Percentiles rank a stretch among this genome's conserved stretches.
Conservation (phyloP, 2,329 filamentous ascomycete genomes). For the Venturiaceae sp. region DNA sequence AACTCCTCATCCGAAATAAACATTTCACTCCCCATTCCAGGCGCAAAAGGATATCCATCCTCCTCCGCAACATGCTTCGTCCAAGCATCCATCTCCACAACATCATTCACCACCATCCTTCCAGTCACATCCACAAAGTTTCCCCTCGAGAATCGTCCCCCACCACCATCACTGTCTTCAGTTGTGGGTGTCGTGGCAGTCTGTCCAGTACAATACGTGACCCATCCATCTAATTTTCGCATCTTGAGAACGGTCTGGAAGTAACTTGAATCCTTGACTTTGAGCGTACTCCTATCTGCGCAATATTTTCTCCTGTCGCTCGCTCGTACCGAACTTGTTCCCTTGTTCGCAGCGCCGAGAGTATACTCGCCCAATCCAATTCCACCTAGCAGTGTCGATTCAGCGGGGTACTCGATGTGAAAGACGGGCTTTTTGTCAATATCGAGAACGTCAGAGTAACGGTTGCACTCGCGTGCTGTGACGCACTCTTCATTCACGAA, state of each 20-base stretch:
- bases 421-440: conserved; percentile 7
- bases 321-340: not conserved
- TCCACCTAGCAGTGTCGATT: too few species aligned
- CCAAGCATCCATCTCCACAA: not conserved
- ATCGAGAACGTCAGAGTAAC: conserved; percentile 25
- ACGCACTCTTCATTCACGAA: conserved; percentile 7
- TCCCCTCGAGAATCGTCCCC: not conserved
- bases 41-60: not conserved
- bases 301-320: not conserved
- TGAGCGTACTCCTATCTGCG: not conserved
- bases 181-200: not conserved
- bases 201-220: conserved; percentile 4
- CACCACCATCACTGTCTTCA: too few species aligned
- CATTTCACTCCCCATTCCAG: too few species aligned
- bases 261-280: conserved; percentile 24
- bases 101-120: not conserved
- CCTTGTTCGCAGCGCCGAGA: too few species aligned
- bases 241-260: conserved; percentile 6
- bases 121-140: not conserved
- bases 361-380: too few species aligned
- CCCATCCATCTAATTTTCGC: conserved; percentile 4
- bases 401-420: conserved; percentile 18
- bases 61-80: not conserved
- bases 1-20: too few species aligned
- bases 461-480: not conserved